These are phyloP conservation scores for Tetrahymena malaccensis DNA, from an alignment of 73 alveolate species.

Conservation along the genomic window DNA sequence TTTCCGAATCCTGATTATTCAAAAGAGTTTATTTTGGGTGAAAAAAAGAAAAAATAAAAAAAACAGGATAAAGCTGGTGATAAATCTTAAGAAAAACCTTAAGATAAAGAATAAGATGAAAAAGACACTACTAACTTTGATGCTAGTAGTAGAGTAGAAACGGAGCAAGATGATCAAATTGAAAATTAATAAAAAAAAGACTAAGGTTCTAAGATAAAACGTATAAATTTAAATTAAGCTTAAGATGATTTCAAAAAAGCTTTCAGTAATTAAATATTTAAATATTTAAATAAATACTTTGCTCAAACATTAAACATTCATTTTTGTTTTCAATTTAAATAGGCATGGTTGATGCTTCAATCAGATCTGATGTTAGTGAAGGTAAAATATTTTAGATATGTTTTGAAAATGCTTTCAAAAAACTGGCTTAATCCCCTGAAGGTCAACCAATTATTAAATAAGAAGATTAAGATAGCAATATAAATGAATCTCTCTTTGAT, in stretches of 20 bases:
- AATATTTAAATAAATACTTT: neutral
- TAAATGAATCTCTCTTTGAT: neutral
- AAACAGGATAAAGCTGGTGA: neutral
- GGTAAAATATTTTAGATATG: neutral
- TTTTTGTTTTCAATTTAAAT: neutral
- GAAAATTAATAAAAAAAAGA: neutral
- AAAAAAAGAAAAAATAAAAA: neutral
- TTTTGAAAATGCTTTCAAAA: neutral
- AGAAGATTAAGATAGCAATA: neutral
- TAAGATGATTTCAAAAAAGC: neutral
- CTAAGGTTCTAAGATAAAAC: neutral
- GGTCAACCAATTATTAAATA: neutral
- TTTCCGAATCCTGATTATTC: neutral
- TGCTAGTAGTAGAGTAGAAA: neutral
- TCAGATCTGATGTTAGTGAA: neutral
- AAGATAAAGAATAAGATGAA: neutral
- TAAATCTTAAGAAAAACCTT: neutral
- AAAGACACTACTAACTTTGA: neutral
- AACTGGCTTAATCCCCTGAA: neutral
- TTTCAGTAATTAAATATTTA: no score
- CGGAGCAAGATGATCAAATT: neutral
- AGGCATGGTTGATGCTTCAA: neutral
- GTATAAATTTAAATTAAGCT: neutral
- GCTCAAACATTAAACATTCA: neutral
- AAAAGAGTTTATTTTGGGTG: neutral